These are phyloP conservation scores for Alternaria novae-zelandiae DNA, from an alignment of 2,329 filamentous ascomycete genomes.

Conservation along the genomic window DNA sequence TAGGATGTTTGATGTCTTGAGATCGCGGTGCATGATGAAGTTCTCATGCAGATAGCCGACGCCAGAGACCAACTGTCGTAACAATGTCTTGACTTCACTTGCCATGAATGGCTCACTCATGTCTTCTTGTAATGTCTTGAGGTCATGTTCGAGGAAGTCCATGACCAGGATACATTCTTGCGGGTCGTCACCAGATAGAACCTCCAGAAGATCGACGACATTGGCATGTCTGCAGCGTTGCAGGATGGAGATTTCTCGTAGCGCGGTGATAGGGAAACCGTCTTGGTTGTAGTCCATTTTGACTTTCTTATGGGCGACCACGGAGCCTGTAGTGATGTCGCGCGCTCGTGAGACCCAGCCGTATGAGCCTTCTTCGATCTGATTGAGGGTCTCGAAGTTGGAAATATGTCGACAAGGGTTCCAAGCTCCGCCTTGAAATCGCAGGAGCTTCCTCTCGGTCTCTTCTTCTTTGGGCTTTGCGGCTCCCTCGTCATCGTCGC, in stretches of 20 bases:
- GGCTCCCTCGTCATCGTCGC: conserved; percentile 40
- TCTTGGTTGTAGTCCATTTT: conserved; percentile 80
- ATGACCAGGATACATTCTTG: conserved; percentile 88
- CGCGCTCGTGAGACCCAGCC: conserved; percentile 89
- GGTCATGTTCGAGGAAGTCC: conserved; percentile 96
- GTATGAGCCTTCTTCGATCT: conserved; percentile 97
- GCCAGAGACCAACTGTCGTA: conserved; percentile 81
- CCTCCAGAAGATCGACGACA: conserved; percentile 80
- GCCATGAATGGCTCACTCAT: conserved; percentile 94
- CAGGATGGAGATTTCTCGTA: conserved; percentile 92
- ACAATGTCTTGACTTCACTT: conserved; percentile 89
- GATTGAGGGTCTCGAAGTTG: conserved; percentile 90
- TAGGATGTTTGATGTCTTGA: conserved; percentile 64
- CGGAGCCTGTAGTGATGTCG: conserved; percentile 73
- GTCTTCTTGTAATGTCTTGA: conserved; percentile 89
- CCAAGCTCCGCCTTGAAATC: conserved; percentile 74
- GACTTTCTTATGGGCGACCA: conserved; percentile 91
- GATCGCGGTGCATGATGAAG: conserved; percentile 73
- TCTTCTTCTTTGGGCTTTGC: conserved; percentile 27
- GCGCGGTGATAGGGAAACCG: conserved; percentile 88
- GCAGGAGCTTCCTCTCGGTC: conserved; percentile 65
- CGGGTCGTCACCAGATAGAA: conserved; percentile 75
- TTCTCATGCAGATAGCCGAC: conserved; percentile 84
- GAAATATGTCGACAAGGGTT: conserved; percentile 77
- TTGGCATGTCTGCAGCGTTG: conserved; percentile 81